A percentile compares a stretch with the other conserved stretches of the same genome.
Conservation (phyloP, 2,329 filamentous ascomycete species). For the Teratosphaeria zuluensis region DNA sequence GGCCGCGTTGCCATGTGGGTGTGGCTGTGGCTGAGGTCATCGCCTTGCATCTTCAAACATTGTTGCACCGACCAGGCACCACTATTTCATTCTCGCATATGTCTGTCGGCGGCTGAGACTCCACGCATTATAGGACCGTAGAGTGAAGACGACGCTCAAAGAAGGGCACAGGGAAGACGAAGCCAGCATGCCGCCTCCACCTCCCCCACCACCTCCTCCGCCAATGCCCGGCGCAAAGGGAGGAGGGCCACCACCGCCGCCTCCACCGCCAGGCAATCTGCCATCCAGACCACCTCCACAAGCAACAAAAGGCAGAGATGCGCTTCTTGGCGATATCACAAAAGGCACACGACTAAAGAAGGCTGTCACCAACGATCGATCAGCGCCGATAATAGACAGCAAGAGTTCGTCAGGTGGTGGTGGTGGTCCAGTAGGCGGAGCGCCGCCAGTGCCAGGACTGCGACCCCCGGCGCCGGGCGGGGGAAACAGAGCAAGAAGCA, state of each 20-base stretch:
- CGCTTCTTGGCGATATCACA: slow-evolving; percentile 75
- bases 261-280: slow-evolving; percentile 52
- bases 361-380: slow-evolving; percentile 77
- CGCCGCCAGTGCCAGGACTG: slow-evolving; percentile 67
- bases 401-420: slow-evolving; percentile 41
- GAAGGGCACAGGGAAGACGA: not conserved
- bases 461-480: slow-evolving; percentile 58
- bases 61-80: not conserved
- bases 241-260: slow-evolving; percentile 47
- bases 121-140: no score
- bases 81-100: not conserved
- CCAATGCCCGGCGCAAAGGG: slow-evolving; percentile 40
- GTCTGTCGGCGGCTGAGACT: no score
- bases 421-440: slow-evolving; percentile 52
- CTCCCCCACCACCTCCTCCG: slow-evolving; percentile 59
- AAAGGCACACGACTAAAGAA: slow-evolving; percentile 78
- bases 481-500: slow-evolving; percentile 63
- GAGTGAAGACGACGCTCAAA: no score
- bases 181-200: slow-evolving; percentile 42
- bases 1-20: not conserved
- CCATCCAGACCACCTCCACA: slow-evolving; percentile 49
- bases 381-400: slow-evolving; percentile 61
- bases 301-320: slow-evolving; percentile 55
- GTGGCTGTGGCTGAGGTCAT: not conserved
- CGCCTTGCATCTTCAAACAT: not conserved